Conservation (phyloP, 345 rosid genomes). For the Citrus medica region DNA sequence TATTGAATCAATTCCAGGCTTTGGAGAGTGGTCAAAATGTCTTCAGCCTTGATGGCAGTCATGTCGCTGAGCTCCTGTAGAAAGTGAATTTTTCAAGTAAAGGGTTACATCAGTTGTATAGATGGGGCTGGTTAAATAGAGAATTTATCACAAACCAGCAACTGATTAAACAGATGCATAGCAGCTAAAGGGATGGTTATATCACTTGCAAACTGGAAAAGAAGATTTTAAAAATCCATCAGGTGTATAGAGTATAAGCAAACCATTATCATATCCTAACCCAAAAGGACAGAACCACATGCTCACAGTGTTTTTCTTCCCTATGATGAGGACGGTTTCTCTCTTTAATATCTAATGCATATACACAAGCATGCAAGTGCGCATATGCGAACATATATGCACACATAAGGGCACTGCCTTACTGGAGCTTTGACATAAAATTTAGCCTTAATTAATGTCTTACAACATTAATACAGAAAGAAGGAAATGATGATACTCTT, state of each 20-base stretch:
- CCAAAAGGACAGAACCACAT: neutral
- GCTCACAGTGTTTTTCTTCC: neutral
- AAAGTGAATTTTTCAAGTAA: neutral
- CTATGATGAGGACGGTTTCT: neutral
- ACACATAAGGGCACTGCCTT: neutral
- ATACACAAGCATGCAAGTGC: neutral
- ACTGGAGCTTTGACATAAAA: neutral
- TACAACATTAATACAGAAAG: neutral
- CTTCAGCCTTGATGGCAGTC: constrained; percentile 98
- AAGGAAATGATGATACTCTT: neutral
- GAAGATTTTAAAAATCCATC: neutral
- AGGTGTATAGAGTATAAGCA: neutral
- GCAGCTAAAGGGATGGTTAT: neutral
- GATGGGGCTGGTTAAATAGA: too few species aligned
- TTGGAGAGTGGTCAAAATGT: constrained; percentile 88
- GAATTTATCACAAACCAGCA: neutral
- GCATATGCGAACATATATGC: neutral
- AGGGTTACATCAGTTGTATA: neutral
- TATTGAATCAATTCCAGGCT: constrained; percentile 95
- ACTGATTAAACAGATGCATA: neutral
- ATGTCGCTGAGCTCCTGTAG: constrained; percentile 95
- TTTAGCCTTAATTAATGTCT: neutral
- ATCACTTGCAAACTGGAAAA: neutral
- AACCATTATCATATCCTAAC: neutral
- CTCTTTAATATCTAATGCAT: neutral